Evolutionary conservation across 176 grass and related monocot species (phyloP).

Genomic region (Puya raimondii): DNA sequence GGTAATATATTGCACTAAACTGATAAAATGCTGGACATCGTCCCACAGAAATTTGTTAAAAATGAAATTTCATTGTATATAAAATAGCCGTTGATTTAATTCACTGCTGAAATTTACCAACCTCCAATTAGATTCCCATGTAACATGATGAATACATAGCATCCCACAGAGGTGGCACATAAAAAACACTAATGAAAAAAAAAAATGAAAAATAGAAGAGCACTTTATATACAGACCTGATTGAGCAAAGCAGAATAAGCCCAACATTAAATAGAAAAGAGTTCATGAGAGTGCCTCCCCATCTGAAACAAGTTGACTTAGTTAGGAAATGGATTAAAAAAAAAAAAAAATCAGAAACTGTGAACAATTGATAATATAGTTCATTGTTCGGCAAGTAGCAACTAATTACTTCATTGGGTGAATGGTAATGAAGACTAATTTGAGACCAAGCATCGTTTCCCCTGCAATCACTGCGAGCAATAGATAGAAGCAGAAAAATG

Average conservation of each 20-base stretch:
- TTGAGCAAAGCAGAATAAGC: conserved; percentile 92
- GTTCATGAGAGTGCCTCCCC: conserved; percentile 96
- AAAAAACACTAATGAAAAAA: background rate
- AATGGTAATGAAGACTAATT: conserved; percentile 97
- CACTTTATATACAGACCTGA: conserved; percentile 46
- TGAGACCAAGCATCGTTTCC: conserved; percentile 96
- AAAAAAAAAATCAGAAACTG: background rate
- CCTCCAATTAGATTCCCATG: background rate
- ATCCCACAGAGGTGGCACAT: background rate
- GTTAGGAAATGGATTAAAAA: conserved; percentile 15
- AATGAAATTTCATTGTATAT: background rate
- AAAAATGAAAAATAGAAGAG: conserved; percentile 10
- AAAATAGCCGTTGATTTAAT: background rate
- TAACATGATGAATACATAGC: background rate
- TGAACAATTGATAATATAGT: conserved; percentile 3
- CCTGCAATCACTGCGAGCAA: conserved; percentile 96
- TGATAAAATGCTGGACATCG: background rate
- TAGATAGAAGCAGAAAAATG: conserved; percentile 99
- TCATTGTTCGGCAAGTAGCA: background rate
- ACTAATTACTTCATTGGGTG: conserved; percentile 97
- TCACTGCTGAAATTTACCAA: background rate
- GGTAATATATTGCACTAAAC: background rate
- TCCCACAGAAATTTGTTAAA: background rate
- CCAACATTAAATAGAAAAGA: conserved; percentile 97
- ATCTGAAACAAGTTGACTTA: conserved; percentile 49